phyloP scores from a whole-genome alignment of 2,329 filamentous ascomycete genomes.

The Leptoxyphium fumago region DNA sequence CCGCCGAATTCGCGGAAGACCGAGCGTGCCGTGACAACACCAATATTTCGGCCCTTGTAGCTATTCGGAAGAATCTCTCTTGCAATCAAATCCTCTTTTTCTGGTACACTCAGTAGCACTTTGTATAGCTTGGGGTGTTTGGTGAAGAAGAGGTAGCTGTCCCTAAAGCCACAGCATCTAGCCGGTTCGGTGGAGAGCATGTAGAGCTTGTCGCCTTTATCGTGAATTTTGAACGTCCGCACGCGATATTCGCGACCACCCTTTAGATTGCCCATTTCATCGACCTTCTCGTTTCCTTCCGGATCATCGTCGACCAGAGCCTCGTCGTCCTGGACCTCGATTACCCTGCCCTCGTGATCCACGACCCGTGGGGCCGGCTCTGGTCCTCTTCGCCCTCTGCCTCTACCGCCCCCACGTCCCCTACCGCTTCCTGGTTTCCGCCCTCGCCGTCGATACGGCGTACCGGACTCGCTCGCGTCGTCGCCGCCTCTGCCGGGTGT shows the following conservation, averaged over 20 bases:
- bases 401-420: constrained; percentile 12
- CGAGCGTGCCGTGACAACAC: constrained; percentile 87
- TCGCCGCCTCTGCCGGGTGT: constrained; percentile 43
- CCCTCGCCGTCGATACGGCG: constrained; percentile 33
- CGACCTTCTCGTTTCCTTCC: constrained; percentile 85
- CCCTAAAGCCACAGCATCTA: constrained; percentile 88
- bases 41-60: constrained; percentile 95
- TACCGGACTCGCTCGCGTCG: constrained; percentile 31
- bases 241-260: constrained; percentile 87
- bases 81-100: constrained; percentile 92
- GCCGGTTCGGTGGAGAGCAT: constrained; percentile 98
- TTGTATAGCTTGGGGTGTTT: constrained; percentile 95
- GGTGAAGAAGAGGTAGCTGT: constrained; percentile 97
- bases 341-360: constrained; percentile 62
- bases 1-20: constrained; percentile 96
- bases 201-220: constrained; percentile 74
- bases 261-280: constrained; percentile 69
- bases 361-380: constrained; percentile 57
- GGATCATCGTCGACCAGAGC: constrained; percentile 74
- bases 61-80: constrained; percentile 92
- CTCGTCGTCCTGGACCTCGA: constrained; percentile 79
- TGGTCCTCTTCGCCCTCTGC: constrained; percentile 49
- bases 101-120: constrained; percentile 94
- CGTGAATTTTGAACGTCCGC: constrained; percentile 80
- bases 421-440: constrained; percentile 28